Conservation (phyloP, 768 basidiomycete genomes). For the Mycena epipterygia region DNA sequence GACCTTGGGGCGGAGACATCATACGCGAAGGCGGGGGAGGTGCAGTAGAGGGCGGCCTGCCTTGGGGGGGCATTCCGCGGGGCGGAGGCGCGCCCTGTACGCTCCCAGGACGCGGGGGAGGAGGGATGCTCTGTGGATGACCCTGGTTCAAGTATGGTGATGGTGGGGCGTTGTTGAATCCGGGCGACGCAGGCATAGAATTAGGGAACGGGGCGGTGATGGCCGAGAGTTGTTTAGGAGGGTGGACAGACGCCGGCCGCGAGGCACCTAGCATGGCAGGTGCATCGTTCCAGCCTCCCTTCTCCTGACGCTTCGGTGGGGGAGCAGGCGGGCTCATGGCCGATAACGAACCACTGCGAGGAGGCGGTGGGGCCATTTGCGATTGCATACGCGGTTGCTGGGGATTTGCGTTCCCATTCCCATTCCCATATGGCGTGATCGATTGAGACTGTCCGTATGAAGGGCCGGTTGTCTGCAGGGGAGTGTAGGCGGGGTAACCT, state of each 20-base stretch:
- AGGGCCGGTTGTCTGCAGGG: slow-evolving; percentile 32
- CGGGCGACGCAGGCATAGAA: slow-evolving; percentile 56
- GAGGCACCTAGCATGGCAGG: slow-evolving; percentile 62
- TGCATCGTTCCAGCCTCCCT: slow-evolving; percentile 92
- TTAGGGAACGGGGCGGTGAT: slow-evolving; percentile 94
- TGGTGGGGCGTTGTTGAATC: slow-evolving; percentile 57
- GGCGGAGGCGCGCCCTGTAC: slow-evolving; percentile 63
- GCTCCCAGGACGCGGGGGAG: slow-evolving; percentile 75
- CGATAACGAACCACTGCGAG: slow-evolving; percentile 44
- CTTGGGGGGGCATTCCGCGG: slow-evolving; percentile 46
- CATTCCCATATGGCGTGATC: slow-evolving; percentile 18
- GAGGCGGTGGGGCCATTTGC: slow-evolving; percentile 58
- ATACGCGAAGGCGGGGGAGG: slow-evolving; percentile 57
- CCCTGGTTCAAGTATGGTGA: slow-evolving; percentile 61
- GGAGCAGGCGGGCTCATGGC: slow-evolving; percentile 45
- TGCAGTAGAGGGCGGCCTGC: slow-evolving; percentile 36
- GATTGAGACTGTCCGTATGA: slow-evolving; percentile 28
- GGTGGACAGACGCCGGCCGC: slow-evolving; percentile 61
- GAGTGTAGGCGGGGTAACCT: slow-evolving; percentile 23
- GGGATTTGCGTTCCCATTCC: slow-evolving; percentile 27
- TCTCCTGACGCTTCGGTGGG: slow-evolving; percentile 74
- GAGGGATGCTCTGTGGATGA: slow-evolving; percentile 65
- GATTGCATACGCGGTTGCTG: slow-evolving; percentile 52
- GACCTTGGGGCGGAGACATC: slow-evolving; percentile 62
- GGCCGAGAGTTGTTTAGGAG: slow-evolving; percentile 73